A percentile compares a stretch with the other conserved stretches of the same genome.
Conservation (phyloP, 2,329 filamentous ascomycete genomes). For the Fusarium sp. region DNA sequence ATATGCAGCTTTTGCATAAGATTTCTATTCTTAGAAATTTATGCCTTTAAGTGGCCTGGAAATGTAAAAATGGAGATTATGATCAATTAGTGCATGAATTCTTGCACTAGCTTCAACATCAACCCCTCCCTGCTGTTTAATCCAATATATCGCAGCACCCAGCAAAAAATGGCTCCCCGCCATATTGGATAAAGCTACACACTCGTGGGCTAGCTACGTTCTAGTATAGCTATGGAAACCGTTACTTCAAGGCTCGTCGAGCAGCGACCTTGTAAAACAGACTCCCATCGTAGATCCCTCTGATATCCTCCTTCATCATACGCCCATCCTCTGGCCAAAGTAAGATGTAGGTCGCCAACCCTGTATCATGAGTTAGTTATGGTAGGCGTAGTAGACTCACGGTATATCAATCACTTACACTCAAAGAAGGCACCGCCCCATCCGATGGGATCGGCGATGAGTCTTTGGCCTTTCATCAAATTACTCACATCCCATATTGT, state of each 20-base stretch:
- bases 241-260: not conserved
- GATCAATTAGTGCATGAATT: not conserved
- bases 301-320: not conserved
- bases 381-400: rapidly evolving
- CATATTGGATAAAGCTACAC: rapidly evolving
- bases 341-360: not conserved
- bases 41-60: rapidly evolving
- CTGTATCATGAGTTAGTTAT: rapidly evolving
- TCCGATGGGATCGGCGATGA: not conserved
- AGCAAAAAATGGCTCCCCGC: too few relatives aligned
- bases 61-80: too few relatives aligned
- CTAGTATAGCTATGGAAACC: rapidly evolving
- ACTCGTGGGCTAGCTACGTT: rapidly evolving
- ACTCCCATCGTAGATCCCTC: not conserved
- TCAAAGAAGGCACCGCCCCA: not conserved
- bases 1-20: not conserved
- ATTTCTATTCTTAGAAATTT: not conserved
- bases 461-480: rapidly evolving
- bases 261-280: not conserved
- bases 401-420: not conserved
- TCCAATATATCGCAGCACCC: rapidly evolving
- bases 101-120: rapidly evolving
- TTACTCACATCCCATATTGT: not conserved
- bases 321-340: not conserved
- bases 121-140: too few relatives aligned